Evolutionary conservation across 177 flowering plant genomes (phyloP), one percentile per base, ranked within the genome.

Genomic region (Tripterygium wilfordii): DNA sequence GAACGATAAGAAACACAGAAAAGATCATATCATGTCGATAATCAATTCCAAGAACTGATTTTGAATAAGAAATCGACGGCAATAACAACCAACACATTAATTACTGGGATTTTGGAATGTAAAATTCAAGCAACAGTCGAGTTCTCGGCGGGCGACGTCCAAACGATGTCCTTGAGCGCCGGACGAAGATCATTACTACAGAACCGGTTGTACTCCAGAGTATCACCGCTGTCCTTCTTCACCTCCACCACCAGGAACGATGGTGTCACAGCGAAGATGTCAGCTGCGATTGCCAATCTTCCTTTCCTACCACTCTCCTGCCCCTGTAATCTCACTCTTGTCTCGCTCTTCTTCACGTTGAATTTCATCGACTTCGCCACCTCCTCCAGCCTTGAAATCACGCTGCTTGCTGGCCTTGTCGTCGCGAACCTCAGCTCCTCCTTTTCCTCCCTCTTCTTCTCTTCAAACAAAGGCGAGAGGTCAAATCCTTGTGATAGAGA

Each of bases 261-360:
- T 45, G 83, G 80, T 47, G 88, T 48, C 62, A 86, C 63, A 10
- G 82, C 71, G 49, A 75, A 80, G 1, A 86, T 58, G 37, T 86
- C 90, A 8, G 88, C 95, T 8, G 49, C 74, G 0, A 88, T 79
- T 1, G 71, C 65, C 39, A 88, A 42, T 42, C 61, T 80, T 61
- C 96, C 96, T 52, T 84, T 87, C 33, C 96, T 60, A 5, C 96
- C 96, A 2, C 49, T 49, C 64, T 75, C 79, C 30, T 59, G 62
- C 12, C 87, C 85, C 48, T 83, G 80, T 49, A 88, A 27, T 57
- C 62, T 67, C 49, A 85, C 85, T 29, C 51, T 64, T 7, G 67
- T 41, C 13, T 80, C 90, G 56, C 82, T 83, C 77, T 67, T 81
- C 70, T 65, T 74, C 25, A 88, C 67, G 38, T 27, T 64, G 62